These are phyloP conservation scores for Pseudozyma thailandica DNA, from an alignment of 1,284 basidiomycete genomes.

Conservation along the genomic window DNA sequence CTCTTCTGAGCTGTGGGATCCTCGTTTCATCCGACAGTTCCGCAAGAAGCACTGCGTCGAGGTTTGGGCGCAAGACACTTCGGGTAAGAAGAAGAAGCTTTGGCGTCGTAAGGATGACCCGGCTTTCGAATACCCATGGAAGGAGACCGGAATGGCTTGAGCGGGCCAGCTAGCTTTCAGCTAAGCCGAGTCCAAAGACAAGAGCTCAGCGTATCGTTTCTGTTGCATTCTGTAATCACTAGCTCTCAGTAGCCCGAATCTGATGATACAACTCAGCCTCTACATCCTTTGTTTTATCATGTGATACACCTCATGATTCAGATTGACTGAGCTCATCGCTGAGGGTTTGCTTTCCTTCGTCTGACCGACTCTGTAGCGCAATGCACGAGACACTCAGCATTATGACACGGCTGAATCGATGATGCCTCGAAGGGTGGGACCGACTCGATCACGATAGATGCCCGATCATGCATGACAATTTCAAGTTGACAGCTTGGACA, in stretches of 20 bases:
- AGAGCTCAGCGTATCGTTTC: no score
- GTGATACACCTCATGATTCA: no score
- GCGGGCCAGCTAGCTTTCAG: background rate
- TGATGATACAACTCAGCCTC: no score
- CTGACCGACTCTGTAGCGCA: no score
- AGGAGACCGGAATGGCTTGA: constrained; percentile 59
- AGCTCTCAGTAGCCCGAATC: no score
- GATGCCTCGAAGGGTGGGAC: background rate
- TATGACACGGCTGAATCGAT: no score
- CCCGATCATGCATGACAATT: background rate
- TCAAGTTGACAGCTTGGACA: constrained; percentile 3
- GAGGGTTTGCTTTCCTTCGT: no score
- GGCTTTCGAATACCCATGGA: constrained; percentile 66
- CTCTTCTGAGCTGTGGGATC: constrained; percentile 97
- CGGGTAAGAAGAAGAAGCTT: constrained; percentile 77
- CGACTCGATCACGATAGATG: background rate
- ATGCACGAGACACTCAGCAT: no score
- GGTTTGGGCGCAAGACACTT: constrained; percentile 76
- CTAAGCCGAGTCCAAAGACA: no score
- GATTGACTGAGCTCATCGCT: no score
- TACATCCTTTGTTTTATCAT: no score
- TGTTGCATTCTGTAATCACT: no score
- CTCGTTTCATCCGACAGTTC: constrained; percentile 92
- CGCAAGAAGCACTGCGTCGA: constrained; percentile 86
- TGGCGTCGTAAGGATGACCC: constrained; percentile 67